Evolutionary conservation across 495 filamentous ascomycete species (phyloP).

Genomic region (Penicillium mononematosum): DNA sequence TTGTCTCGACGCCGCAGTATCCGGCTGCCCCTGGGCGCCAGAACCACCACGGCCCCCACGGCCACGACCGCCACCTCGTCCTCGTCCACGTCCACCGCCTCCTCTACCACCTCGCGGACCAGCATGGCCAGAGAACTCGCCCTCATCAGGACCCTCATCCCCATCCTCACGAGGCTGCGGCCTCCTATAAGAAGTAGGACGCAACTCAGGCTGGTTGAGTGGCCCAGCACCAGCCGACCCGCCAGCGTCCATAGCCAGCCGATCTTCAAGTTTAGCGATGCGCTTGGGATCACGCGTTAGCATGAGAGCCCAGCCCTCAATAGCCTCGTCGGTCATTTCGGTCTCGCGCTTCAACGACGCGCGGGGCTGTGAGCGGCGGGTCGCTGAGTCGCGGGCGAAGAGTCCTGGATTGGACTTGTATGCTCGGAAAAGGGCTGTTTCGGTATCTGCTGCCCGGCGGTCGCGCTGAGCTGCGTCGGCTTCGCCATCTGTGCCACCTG

Average conservation of each 20-base stretch:
- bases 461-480: conserved; percentile 35
- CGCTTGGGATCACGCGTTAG: conserved; percentile 66
- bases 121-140: conserved; percentile 40
- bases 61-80: conserved; percentile 51
- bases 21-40: conserved; percentile 47
- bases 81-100: conserved; percentile 47
- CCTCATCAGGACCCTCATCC: conserved; percentile 30
- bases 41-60: conserved; percentile 55
- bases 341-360: conserved; percentile 69
- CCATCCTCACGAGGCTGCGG: conserved; percentile 33
- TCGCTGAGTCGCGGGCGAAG: conserved; percentile 68
- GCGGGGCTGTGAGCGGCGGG: conserved; percentile 62
- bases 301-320: conserved; percentile 95
- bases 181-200: conserved; percentile 56
- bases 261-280: conserved; percentile 62
- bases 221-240: conserved; percentile 24
- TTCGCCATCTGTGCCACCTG: conserved; percentile 41
- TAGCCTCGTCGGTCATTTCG: conserved; percentile 87
- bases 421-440: conserved; percentile 60
- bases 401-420: conserved; percentile 60
- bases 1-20: conserved; percentile 59
- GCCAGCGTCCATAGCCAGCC: conserved; percentile 59
- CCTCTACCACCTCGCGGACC: conserved; percentile 52
- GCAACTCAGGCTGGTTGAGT: conserved; percentile 56
- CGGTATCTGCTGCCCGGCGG: conserved; percentile 30